Percentiles rank a stretch among this genome's conserved stretches.
Evolutionary conservation across 2,329 filamentous ascomycete species (phyloP).

Genomic region (Colletotrichum sp.): DNA sequence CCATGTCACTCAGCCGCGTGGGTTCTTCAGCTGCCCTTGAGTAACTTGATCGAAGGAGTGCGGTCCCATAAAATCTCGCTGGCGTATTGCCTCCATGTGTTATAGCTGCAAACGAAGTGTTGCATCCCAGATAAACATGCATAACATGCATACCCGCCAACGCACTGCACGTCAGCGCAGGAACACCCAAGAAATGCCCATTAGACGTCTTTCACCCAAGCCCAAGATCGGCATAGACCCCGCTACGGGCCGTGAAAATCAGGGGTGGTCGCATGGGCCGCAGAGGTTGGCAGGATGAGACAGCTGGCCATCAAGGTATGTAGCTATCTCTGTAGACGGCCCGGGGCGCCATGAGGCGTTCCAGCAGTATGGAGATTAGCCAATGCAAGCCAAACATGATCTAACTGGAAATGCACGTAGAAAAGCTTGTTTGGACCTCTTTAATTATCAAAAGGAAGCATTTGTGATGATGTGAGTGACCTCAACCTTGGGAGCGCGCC

Average conservation of each 20-base stretch:
- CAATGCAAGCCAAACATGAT: not conserved
- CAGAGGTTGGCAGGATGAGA: not conserved
- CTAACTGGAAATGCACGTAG: not conserved
- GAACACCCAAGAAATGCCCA: not conserved
- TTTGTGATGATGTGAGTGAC: too few relatives aligned
- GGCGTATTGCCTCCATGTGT: not conserved
- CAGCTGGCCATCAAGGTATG: not conserved
- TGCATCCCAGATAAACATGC: not conserved
- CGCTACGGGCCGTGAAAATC: not conserved
- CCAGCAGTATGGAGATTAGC: not conserved
- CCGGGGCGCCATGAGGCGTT: not conserved
- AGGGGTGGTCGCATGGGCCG: not conserved
- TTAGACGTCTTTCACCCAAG: not conserved
- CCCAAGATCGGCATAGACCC: not conserved
- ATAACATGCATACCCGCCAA: not conserved
- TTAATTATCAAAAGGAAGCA: not conserved
- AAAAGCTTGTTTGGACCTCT: not conserved
- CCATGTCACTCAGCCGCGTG: too few relatives aligned
- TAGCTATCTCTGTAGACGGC: not conserved
- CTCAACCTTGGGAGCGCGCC: too few relatives aligned
- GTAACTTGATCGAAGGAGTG: not conserved
- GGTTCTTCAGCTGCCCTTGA: too few relatives aligned
- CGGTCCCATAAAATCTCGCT: fast-evolving
- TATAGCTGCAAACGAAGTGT: not conserved
- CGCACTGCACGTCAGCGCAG: not conserved